Percentiles rank a stretch among this genome's conserved stretches.
Evolutionary conservation across 2,329 filamentous ascomycete species (phyloP).

Genomic region (Trichoderma koningii): DNA sequence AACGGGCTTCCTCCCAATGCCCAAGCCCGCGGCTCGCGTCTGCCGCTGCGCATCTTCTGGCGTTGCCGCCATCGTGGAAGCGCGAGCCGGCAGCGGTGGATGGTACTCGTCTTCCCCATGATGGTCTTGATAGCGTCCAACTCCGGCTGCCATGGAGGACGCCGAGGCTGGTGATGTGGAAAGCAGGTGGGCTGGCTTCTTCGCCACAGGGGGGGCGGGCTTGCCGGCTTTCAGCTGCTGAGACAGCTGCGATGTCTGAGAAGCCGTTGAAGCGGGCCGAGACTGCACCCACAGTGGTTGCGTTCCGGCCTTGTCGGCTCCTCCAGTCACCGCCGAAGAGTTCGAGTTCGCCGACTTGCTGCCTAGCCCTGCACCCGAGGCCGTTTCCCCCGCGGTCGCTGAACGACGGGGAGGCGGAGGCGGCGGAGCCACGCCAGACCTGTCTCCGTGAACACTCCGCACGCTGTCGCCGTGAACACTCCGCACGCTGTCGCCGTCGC

Average conservation of each 20-base stretch:
- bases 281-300: constrained; percentile 36
- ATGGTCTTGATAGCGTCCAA: constrained; percentile 25
- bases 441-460: constrained; percentile 21
- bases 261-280: constrained; percentile 42
- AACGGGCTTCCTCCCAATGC: constrained; percentile 35
- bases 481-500: constrained; percentile 43
- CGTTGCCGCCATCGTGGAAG: constrained; percentile 6
- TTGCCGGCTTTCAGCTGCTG: constrained; percentile 42
- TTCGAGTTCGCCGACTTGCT: constrained; percentile 28
- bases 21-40: constrained; percentile 7
- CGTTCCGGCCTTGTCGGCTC: constrained; percentile 32
- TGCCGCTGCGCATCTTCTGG: constrained; percentile 27
- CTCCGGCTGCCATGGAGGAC: constrained; percentile 27
- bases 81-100: constrained; percentile 25
- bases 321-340: constrained; percentile 24
- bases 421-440: constrained; percentile 41
- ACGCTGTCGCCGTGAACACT: constrained; percentile 40
- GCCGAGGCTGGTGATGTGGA: constrained; percentile 34
- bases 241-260: constrained; percentile 40
- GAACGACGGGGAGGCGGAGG: constrained; percentile 52
- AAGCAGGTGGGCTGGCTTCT: constrained; percentile 61
- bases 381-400: constrained; percentile 32
- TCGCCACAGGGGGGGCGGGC: constrained; percentile 59
- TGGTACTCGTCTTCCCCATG: constrained; percentile 29
- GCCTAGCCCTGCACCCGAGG: constrained; percentile 24